Evolutionary conservation across 2,329 filamentous ascomycete species (phyloP).

Genomic region (Ceratocystis cacaofunesta): DNA sequence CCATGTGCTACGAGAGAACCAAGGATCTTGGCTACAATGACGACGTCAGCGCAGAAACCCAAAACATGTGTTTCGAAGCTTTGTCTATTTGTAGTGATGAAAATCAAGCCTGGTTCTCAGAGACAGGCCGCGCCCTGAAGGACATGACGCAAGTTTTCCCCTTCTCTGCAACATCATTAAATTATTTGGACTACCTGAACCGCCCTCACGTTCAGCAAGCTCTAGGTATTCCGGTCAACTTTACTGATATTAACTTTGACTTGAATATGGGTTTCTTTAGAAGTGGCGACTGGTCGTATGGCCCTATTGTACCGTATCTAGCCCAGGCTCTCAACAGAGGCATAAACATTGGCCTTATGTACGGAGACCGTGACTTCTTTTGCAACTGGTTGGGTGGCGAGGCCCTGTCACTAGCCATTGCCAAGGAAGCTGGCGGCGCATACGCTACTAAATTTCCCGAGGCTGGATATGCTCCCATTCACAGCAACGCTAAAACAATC

Average conservation of each 20-base stretch:
- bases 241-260: conserved; percentile 47
- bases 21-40: conserved; percentile 27
- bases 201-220: conserved; percentile 39
- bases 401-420: conserved; percentile 50
- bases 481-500: conserved; percentile 49
- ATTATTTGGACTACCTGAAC: conserved; percentile 52
- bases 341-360: conserved; percentile 56
- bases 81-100: conserved; percentile 17
- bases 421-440: conserved; percentile 31
- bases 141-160: conserved; percentile 41
- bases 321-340: conserved; percentile 45
- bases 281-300: conserved; percentile 10
- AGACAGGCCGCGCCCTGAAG: conserved; percentile 41
- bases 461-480: conserved; percentile 58
- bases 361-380: conserved; percentile 49
- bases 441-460: conserved; percentile 42
- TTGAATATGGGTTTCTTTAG: conserved; percentile 37
- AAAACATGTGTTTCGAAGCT: conserved; percentile 20
- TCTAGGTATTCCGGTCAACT: conserved; percentile 49
- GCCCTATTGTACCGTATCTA: conserved; percentile 27
- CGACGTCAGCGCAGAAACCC: conserved; percentile 23
- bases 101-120: not conserved
- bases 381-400: conserved; percentile 63
- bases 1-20: conserved; percentile 22
- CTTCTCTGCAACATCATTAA: conserved; percentile 48